A percentile compares a stretch with the other conserved stretches of the same genome.
Conservation (phyloP, 2,329 filamentous ascomycete genomes). For the Fusarium decemcellulare region DNA sequence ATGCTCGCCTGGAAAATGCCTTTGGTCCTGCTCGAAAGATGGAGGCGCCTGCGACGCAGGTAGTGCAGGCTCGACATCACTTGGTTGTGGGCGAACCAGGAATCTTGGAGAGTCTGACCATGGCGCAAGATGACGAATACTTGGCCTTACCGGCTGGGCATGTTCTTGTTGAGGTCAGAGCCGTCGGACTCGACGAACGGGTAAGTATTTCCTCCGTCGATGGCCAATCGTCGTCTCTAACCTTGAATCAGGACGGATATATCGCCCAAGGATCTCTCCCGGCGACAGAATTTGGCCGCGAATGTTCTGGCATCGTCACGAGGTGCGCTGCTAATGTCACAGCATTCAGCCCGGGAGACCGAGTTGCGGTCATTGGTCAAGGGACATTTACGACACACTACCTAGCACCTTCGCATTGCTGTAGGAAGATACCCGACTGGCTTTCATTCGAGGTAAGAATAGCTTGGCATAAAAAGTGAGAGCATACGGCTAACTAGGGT, state of each 20-base stretch:
- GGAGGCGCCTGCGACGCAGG: conserved; percentile 20
- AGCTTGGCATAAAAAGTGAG: neutral
- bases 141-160: conserved; percentile 17
- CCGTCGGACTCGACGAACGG: conserved; percentile 37
- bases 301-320: conserved; percentile 36
- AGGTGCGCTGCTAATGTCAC: conserved; percentile 31
- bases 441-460: conserved; percentile 41
- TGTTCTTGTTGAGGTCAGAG: conserved; percentile 40
- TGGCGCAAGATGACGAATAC: conserved; percentile 34
- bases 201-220: conserved; percentile 20
- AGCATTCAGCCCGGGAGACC: conserved; percentile 34
- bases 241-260: conserved; percentile 20
- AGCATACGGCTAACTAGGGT: neutral
- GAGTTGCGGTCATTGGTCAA: conserved; percentile 39
- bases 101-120: conserved; percentile 36
- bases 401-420: conserved; percentile 31
- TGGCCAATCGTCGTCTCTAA: conserved; percentile 22
- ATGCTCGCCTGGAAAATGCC: conserved; percentile 31
- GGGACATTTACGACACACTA: conserved; percentile 40
- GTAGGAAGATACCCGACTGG: conserved; percentile 39
- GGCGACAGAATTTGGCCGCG: conserved; percentile 38
- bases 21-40: conserved; percentile 40
- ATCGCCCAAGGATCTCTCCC: conserved; percentile 40
- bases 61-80: conserved; percentile 27
- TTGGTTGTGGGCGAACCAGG: conserved; percentile 39